phyloP scores from a whole-genome alignment of 768 basidiomycete species.

The Lactifluus echinatus region DNA sequence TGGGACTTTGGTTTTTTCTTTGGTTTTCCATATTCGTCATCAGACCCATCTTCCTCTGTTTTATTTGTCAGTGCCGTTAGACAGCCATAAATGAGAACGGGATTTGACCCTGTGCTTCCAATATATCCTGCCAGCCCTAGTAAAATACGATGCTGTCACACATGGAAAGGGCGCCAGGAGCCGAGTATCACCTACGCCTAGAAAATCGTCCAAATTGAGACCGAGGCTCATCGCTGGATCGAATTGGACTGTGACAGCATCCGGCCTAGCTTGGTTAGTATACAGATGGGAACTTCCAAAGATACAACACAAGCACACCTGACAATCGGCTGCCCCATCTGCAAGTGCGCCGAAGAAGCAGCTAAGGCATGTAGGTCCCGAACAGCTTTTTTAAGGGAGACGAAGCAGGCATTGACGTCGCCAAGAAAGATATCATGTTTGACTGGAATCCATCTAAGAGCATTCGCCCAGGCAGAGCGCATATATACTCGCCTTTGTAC shows the following conservation, averaged over 20 bases:
- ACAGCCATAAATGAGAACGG: background rate
- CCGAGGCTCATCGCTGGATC: slow-evolving; percentile 23
- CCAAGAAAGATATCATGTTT: slow-evolving; percentile 78
- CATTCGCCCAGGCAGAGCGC: background rate
- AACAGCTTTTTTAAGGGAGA: slow-evolving; percentile 69
- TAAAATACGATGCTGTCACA: background rate
- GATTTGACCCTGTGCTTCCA: slow-evolving; percentile 12
- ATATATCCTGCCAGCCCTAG: slow-evolving; percentile 16
- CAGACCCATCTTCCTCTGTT: slow-evolving; percentile 30
- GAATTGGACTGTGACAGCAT: slow-evolving; percentile 27
- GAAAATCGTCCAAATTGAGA: slow-evolving; percentile 23
- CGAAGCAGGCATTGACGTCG: slow-evolving; percentile 73
- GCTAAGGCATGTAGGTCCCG: slow-evolving; percentile 48
- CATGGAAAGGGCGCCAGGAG: background rate
- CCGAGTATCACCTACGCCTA: slow-evolving; percentile 12
- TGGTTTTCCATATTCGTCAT: slow-evolving; percentile 40
- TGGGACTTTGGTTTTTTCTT: slow-evolving; percentile 27
- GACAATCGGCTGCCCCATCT: slow-evolving; percentile 61
- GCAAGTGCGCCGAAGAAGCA: slow-evolving; percentile 44
- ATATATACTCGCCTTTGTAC: slow-evolving; percentile 36
- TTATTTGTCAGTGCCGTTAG: background rate
- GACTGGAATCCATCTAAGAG: slow-evolving; percentile 35
- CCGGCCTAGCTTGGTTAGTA: slow-evolving; percentile 22
- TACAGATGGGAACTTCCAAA: background rate
- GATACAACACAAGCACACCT: slow-evolving; percentile 36